phyloP scores from a whole-genome alignment of 2,329 filamentous ascomycete species.

The Pseudomassariella vexata region DNA sequence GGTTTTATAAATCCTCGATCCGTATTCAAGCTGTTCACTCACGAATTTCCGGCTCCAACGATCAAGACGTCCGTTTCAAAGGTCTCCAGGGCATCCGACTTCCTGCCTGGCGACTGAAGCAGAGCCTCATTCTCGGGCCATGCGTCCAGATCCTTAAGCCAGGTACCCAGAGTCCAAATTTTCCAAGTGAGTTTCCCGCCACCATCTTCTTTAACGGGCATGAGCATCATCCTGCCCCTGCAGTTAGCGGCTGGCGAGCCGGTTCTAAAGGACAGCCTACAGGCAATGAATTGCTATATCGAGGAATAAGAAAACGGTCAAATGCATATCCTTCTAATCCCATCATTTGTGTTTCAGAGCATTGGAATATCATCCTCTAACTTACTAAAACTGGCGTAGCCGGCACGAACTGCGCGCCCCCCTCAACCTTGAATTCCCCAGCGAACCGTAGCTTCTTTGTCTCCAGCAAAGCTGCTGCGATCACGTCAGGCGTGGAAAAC shows the following conservation, averaged over 20 bases:
- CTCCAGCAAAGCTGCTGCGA: constrained; percentile 18
- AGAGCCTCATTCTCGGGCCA: constrained; percentile 22
- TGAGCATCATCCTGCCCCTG: constrained; percentile 24
- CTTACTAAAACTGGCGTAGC: constrained; percentile 9
- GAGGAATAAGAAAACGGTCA: no score
- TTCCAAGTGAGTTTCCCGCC: constrained; percentile 19
- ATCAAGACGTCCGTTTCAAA: constrained; percentile 28
- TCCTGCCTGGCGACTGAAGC: constrained; percentile 13
- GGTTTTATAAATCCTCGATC: not conserved
- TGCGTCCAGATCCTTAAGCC: constrained; percentile 15
- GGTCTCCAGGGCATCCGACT: constrained; percentile 8
- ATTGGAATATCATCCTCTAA: not conserved
- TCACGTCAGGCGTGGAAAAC: constrained; percentile 14
- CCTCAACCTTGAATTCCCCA: constrained; percentile 10
- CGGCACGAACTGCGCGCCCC: constrained; percentile 10
- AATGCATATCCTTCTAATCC: no score
- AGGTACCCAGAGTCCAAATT: constrained; percentile 27
- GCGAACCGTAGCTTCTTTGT: constrained; percentile 12
- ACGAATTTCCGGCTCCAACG: constrained; percentile 27
- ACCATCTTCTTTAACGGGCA: constrained; percentile 13
- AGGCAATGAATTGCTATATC: constrained; percentile 24
- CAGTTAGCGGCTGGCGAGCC: constrained; percentile 20
- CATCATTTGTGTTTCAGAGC: not conserved
- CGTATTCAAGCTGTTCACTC: constrained; percentile 7
- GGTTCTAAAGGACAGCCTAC: constrained; percentile 25